These are phyloP conservation scores for Blattamonas nauphoetae DNA, from an alignment of 78 protist genomes.

Conservation along the genomic window DNA sequence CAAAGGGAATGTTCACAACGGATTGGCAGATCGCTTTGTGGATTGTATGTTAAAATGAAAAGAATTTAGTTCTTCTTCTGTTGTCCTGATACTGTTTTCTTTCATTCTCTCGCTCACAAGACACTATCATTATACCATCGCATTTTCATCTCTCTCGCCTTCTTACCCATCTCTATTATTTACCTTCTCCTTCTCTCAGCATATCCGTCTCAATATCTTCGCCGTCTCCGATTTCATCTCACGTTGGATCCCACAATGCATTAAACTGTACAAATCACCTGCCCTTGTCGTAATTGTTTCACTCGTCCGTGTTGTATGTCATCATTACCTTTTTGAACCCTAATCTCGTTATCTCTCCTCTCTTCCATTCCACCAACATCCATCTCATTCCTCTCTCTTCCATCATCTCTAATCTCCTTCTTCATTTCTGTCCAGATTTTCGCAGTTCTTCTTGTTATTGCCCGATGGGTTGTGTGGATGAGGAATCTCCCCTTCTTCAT, in stretches of 20 bases:
- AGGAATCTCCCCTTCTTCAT: not conserved
- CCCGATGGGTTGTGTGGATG: not conserved
- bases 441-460: not conserved
- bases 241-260: not conserved
- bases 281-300: not conserved
- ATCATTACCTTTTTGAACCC: not conserved
- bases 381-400: too few relatives aligned
- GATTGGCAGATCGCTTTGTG: not conserved
- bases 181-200: not conserved
- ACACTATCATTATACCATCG: too few relatives aligned
- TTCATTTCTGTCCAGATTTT: not conserved
- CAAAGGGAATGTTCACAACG: not conserved
- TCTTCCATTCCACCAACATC: too few relatives aligned
- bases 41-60: not conserved
- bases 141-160: too few relatives aligned
- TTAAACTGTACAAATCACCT: not conserved
- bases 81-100: too few relatives aligned
- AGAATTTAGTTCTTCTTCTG: too few relatives aligned
- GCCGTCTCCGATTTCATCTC: not conserved
- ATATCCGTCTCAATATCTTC: not conserved
- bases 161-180: not conserved
- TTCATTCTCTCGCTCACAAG: too few relatives aligned
- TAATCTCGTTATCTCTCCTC: too few relatives aligned
- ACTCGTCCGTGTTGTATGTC: not conserved
- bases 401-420: too few relatives aligned